Evolutionary conservation across 441 rosid species (phyloP), one percentile per base, ranked within the genome.

Genomic region (Pelargonium myrrhifolium): DNA sequence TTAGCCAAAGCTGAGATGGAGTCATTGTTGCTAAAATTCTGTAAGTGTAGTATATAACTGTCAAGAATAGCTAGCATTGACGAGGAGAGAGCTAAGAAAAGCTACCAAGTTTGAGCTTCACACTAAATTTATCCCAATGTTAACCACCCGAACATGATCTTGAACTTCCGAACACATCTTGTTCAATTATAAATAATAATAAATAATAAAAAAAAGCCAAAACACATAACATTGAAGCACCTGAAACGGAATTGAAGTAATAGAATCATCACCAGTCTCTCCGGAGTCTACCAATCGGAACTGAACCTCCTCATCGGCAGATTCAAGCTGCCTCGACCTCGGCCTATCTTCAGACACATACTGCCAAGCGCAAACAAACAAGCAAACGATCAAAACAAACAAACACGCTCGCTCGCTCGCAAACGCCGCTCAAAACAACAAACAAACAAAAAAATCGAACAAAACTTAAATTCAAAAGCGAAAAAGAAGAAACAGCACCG

Each of bases 231-330:
- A 31, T 21, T 47, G 37, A 51, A n/a, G 64, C 31, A 89, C 96
- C 91, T 89, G 91, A 77, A 81, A 84, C 9, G 91, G 88, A 56
- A 89, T 79, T 0, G 69, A 20, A 21, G 83, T 66, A 64, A 83
- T 56, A 60, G 73, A 86, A 70, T 79, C 79, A 67, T 87, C 87
- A 22, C 91, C 91, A 22, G 85, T 77, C 59, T 69, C 72, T 72
- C 89, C 86, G 66, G 72, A 40, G 78, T 62, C 77, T 82, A 64
- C 60, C 68, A 51, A 53, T 74, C 65, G 28, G 70, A 69, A 24
- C 62, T 58, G 15, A 24, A 22, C 35, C 61, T 72, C 79, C 21
- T 79, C 75, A 28, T 72, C 66, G 40, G 66, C 74, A 21, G 85
- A 77, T 68, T 75, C 70, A 11, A 78, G 82, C 73, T 55, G 68